phyloP scores from a whole-genome alignment of 176 grass and related monocot genomes.

The Areca catechu region DNA sequence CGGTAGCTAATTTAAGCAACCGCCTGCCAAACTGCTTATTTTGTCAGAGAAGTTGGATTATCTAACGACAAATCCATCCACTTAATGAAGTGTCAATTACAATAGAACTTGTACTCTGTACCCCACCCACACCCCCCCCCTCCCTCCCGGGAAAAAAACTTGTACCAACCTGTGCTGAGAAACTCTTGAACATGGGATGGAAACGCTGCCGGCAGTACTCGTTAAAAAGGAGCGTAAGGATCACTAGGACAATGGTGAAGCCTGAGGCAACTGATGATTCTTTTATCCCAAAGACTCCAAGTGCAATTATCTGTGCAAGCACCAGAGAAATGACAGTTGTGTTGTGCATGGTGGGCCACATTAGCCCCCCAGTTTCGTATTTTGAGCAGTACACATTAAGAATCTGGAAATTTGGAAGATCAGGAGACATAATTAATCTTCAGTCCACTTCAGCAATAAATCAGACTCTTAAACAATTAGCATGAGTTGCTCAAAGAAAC shows the following conservation, averaged over 20 bases:
- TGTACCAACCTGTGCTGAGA: constrained; percentile 58
- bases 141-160: too few relatives aligned
- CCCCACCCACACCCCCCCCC: too few relatives aligned
- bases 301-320: constrained; percentile 80
- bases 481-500: too few relatives aligned
- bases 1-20: too few relatives aligned
- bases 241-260: constrained; percentile 68
- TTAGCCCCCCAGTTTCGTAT: constrained; percentile 68
- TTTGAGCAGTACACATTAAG: constrained; percentile 73
- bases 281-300: constrained; percentile 78
- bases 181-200: constrained; percentile 64
- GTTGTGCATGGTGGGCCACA: constrained; percentile 85
- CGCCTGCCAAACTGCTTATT: too few relatives aligned
- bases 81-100: too few relatives aligned
- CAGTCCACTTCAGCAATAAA: too few relatives aligned
- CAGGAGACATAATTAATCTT: neutral
- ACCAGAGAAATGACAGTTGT: constrained; percentile 84
- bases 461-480: too few relatives aligned
- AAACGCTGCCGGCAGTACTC: constrained; percentile 73
- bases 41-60: too few relatives aligned
- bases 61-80: too few relatives aligned
- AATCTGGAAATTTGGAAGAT: constrained; percentile 40
- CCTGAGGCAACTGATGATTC: constrained; percentile 65
- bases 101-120: too few relatives aligned
- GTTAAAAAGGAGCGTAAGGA: constrained; percentile 81